phyloP scores from a whole-genome alignment of 1,284 basidiomycete genomes.

The Ceratorhiza oryzae-sativae region DNA sequence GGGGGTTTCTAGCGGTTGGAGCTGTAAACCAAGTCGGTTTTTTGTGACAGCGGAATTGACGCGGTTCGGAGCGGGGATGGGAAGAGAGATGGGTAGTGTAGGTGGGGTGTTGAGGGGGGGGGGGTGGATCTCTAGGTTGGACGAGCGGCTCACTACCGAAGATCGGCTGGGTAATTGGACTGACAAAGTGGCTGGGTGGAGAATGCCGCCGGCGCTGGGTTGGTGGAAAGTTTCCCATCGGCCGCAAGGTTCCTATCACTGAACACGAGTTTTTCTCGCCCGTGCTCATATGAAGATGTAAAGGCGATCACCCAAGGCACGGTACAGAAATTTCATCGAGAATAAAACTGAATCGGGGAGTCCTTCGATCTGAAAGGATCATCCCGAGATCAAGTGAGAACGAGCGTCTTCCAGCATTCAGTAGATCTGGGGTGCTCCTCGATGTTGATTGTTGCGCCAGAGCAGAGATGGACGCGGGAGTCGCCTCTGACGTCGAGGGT shows the following conservation, averaged over 20 bases:
- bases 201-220: not conserved
- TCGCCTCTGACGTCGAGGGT: constrained; percentile 14
- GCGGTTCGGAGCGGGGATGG: not conserved
- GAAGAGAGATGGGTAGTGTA: not conserved
- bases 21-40: not conserved
- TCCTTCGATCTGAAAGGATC: not conserved
- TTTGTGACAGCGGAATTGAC: not conserved
- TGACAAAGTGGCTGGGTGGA: not conserved
- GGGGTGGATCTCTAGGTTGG: not conserved
- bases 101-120: too few relatives aligned
- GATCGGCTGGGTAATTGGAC: not conserved
- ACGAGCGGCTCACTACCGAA: not conserved
- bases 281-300: not conserved
- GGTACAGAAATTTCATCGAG: not conserved
- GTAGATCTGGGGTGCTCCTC: constrained; percentile 6
- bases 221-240: not conserved
- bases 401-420: not conserved
- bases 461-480: not conserved
- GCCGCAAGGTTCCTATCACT: constrained; percentile 9
- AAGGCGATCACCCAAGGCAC: not conserved
- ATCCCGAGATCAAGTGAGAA: not conserved
- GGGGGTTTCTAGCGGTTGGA: not conserved
- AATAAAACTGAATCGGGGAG: not conserved
- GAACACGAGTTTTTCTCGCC: not conserved
- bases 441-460: not conserved